These are phyloP conservation scores for Jimgerdemannia flammicorona DNA, from an alignment of 192 early-diverging fungal species.

Conservation along the genomic window DNA sequence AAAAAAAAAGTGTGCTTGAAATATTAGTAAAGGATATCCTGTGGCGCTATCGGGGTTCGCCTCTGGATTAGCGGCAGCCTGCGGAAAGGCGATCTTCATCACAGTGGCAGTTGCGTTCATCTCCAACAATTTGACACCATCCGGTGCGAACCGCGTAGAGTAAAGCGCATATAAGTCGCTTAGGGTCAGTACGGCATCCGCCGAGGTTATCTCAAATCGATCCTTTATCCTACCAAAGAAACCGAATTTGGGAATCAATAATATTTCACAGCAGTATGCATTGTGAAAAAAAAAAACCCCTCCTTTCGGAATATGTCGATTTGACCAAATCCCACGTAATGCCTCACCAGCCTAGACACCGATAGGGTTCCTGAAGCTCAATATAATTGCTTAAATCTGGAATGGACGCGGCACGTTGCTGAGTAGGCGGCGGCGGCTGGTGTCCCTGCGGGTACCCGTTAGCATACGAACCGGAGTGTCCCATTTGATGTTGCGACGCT, in stretches of 20 bases:
- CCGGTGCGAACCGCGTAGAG: conserved; percentile 33
- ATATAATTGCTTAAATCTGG: conserved; percentile 36
- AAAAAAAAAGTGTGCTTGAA: background rate
- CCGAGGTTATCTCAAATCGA: conserved; percentile 30
- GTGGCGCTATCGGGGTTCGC: background rate
- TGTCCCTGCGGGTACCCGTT: background rate
- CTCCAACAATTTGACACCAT: conserved; percentile 27
- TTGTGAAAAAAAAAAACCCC: too few species aligned
- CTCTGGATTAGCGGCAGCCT: background rate
- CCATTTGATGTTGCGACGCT: conserved; percentile 1
- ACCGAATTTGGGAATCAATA: conserved; percentile 1
- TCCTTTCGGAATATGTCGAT: background rate
- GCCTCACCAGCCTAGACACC: conserved; percentile 51
- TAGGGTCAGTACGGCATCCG: conserved; percentile 29
- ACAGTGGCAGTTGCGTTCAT: conserved; percentile 29
- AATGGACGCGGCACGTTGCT: conserved; percentile 9
- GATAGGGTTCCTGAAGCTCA: conserved; percentile 48
- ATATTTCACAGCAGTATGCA: background rate
- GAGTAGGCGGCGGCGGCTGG: background rate
- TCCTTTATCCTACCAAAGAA: conserved; percentile 39
- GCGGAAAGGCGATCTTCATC: conserved; percentile 26
- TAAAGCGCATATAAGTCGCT: conserved; percentile 40
- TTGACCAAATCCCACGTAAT: background rate
- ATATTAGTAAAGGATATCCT: background rate
- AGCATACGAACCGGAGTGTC: conserved; percentile 6